Conservation (phyloP, 495 filamentous ascomycete genomes). For the Delitschia confertaspora region DNA sequence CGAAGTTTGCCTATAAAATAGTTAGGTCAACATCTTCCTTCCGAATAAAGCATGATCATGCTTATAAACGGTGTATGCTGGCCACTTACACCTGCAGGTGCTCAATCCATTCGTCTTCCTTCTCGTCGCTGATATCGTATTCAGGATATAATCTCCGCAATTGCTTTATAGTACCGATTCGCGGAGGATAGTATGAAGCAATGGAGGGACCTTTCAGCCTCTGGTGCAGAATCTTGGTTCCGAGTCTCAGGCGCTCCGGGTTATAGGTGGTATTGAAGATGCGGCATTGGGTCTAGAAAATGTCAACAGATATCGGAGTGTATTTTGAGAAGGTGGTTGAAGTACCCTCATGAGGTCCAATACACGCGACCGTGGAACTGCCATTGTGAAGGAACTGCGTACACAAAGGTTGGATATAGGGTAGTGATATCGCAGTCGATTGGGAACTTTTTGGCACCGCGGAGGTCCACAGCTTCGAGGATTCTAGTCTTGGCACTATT, state of each 20-base stretch:
- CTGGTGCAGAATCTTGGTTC: slow-evolving; percentile 82
- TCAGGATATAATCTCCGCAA: slow-evolving; percentile 54
- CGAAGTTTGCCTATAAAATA: slow-evolving; percentile 50
- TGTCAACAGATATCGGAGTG: neutral
- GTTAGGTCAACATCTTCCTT: slow-evolving; percentile 1
- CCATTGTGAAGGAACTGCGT: slow-evolving; percentile 43
- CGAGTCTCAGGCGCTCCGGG: slow-evolving; percentile 65
- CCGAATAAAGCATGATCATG: no score
- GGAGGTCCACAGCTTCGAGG: no score
- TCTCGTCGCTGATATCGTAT: slow-evolving; percentile 59
- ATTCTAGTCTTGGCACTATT: no score
- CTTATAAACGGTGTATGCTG: slow-evolving; percentile 9
- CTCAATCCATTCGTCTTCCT: slow-evolving; percentile 70
- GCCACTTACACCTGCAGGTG: slow-evolving; percentile 54
- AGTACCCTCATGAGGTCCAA: slow-evolving; percentile 70
- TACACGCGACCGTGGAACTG: slow-evolving; percentile 61
- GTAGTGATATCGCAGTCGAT: no score
- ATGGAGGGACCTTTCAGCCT: slow-evolving; percentile 69
- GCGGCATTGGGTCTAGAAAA: slow-evolving; percentile 71
- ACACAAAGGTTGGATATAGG: no score
- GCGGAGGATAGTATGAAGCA: slow-evolving; percentile 77
- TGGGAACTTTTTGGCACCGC: no score
- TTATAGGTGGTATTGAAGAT: slow-evolving; percentile 91
- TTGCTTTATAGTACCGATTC: slow-evolving; percentile 58
- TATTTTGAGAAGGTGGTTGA: neutral